A percentile compares a stretch with the other conserved stretches of the same genome.
These are phyloP conservation scores for Stagonosporopsis cucurbitacearum DNA, from an alignment of 2,329 filamentous ascomycete species.

Conservation along the genomic window DNA sequence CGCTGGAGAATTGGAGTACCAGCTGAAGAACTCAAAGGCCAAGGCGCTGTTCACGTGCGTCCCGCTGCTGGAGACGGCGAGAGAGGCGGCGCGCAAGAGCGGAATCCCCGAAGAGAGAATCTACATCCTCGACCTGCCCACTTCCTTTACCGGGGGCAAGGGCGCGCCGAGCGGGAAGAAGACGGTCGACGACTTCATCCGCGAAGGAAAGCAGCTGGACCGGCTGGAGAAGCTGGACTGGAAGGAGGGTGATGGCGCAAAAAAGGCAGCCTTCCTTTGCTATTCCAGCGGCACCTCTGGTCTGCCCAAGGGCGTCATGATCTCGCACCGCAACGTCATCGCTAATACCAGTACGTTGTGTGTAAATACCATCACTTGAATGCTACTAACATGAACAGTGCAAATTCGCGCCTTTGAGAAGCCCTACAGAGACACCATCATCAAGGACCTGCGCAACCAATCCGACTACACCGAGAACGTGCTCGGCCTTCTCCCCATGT, in stretches of 20 bases:
- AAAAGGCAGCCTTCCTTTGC: constrained; percentile 76
- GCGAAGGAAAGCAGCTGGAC: constrained; percentile 63
- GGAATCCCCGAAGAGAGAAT: constrained; percentile 69
- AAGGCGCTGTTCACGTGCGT: constrained; percentile 75
- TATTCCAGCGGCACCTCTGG: constrained; percentile 83
- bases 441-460: constrained; percentile 44
- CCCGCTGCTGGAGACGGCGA: constrained; percentile 68
- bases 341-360: constrained; percentile 63
- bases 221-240: constrained; percentile 64
- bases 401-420: constrained; percentile 65
- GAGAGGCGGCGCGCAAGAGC: constrained; percentile 67
- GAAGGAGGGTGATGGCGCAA: constrained; percentile 68
- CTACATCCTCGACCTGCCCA: constrained; percentile 73
- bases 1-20: constrained; percentile 71
- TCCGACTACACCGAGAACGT: constrained; percentile 58
- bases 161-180: constrained; percentile 60
- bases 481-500: constrained; percentile 77
- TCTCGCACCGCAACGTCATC: constrained; percentile 80
- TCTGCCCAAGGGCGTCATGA: constrained; percentile 83
- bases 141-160: constrained; percentile 57
- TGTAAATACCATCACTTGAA: neutral
- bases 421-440: constrained; percentile 50
- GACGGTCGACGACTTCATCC: constrained; percentile 70
- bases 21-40: constrained; percentile 72
- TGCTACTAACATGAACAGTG: constrained; percentile 45